Conservation (phyloP, 2,329 filamentous ascomycete genomes). For the Blumeria graminis region DNA sequence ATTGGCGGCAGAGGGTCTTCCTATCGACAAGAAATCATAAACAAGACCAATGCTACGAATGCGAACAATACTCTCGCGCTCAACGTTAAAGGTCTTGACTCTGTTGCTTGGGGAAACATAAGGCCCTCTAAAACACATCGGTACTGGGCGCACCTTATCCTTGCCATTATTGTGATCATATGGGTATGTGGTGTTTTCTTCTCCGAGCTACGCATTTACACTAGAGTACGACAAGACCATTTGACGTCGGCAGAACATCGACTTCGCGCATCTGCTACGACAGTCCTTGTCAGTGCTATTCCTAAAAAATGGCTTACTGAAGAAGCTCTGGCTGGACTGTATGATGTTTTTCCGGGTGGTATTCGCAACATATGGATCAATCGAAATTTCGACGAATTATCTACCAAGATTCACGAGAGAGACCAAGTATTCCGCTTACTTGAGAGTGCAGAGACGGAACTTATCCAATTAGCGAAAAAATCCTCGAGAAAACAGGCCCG, state of each 20-base stretch:
- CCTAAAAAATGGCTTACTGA: constrained; percentile 75
- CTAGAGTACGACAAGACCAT: constrained; percentile 83
- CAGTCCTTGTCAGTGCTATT: constrained; percentile 77
- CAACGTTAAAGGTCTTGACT: constrained; percentile 40
- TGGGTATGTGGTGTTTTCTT: constrained; percentile 82
- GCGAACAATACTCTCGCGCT: constrained; percentile 11
- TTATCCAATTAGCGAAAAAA: constrained; percentile 61
- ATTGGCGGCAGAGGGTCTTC: constrained; percentile 36
- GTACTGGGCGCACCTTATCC: constrained; percentile 63
- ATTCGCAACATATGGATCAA: constrained; percentile 95
- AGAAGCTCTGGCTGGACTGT: constrained; percentile 59
- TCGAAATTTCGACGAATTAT: constrained; percentile 58
- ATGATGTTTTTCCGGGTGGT: constrained; percentile 88
- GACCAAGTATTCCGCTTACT: constrained; percentile 46
- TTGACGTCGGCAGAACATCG: constrained; percentile 88
- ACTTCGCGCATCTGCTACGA: constrained; percentile 79
- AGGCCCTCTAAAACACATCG: constrained; percentile 35
- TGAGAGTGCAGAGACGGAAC: constrained; percentile 60
- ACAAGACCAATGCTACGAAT: constrained; percentile 2
- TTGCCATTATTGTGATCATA: constrained; percentile 53
- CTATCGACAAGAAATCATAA: constrained; percentile 14
- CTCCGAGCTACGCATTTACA: constrained; percentile 62
- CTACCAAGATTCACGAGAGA: constrained; percentile 60
- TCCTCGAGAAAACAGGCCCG: constrained; percentile 41
- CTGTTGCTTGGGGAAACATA: constrained; percentile 76